phyloP scores from a whole-genome alignment of 2,329 filamentous ascomycete genomes.

The Cladosporium sp. region DNA sequence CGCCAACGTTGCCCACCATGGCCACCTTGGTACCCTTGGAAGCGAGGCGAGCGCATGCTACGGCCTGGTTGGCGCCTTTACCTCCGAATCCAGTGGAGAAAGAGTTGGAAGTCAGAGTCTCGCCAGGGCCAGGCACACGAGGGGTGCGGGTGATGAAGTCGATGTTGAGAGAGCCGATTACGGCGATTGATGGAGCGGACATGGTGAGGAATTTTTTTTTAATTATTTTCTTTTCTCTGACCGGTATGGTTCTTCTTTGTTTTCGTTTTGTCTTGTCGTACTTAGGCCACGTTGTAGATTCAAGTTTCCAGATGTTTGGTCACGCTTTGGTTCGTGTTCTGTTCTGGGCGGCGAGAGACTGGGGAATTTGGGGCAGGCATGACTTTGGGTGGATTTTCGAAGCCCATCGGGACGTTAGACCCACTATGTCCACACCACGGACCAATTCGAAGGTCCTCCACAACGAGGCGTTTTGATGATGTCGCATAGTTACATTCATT shows the following conservation, averaged over 20 bases:
- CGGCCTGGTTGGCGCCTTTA: slow-evolving; percentile 93
- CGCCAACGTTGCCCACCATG: slow-evolving; percentile 53
- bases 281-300: background rate
- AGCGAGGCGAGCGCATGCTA: slow-evolving; percentile 45
- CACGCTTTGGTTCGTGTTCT: background rate
- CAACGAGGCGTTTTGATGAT: background rate
- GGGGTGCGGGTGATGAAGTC: slow-evolving; percentile 88
- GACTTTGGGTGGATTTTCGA: slow-evolving; percentile 6
- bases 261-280: background rate
- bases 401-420: background rate
- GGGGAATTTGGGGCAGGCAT: slow-evolving; percentile 9
- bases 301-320: background rate
- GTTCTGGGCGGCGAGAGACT: slow-evolving; percentile 4
- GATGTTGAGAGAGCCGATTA: slow-evolving; percentile 91
- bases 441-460: background rate
- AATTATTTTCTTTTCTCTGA: background rate
- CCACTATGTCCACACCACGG: slow-evolving; percentile 1
- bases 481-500: background rate
- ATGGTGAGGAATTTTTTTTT: background rate
- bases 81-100: slow-evolving; percentile 83
- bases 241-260: background rate
- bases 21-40: slow-evolving; percentile 42
- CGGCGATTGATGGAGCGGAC: slow-evolving; percentile 59
- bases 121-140: slow-evolving; percentile 78
- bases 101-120: slow-evolving; percentile 78